Base-by-base conservation (phyloP, 257 asterid species). In the Leptodermis oblonga region DNA sequence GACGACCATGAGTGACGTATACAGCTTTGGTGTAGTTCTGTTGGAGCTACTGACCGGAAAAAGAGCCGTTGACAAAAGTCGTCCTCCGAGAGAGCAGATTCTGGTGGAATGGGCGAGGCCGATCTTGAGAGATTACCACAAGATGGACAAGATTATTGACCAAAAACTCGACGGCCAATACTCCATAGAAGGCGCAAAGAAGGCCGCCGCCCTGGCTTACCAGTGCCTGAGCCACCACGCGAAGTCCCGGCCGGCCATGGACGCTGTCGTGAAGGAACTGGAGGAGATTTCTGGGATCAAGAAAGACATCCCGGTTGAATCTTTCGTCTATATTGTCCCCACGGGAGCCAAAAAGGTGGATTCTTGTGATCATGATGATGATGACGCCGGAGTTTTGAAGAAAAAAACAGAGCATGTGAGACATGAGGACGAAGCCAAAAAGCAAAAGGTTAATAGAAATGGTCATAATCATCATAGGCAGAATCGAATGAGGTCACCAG, bases 81-180 rank as follows among this genome's bases (percentile, higher is more conserved):
- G 96, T 7, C 85, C 82, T 0, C 25, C 67, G 17, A 78, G 88
- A 73, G 90, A 86, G 76, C 90, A 86, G 17, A 82, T 67, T 69
- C 70, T 92, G 54, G 96, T 84, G 18, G 88, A 85, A 6, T 92
- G 98, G 98, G 91, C 90, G 6, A 90, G 82, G 51, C 97, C 96
- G 13, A 74, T 77, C 39, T 30, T 92, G 74, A 86, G 85, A 76
- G 96, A 92, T 68, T 70, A 81, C n/a, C 91, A 82, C 64, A 90
- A 79, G 66, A 79, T 85, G 2, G 87, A 87, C 33, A 72, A 77
- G 34, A 22, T 90, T 43, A 88, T 92, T 76, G 98, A 92, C 61
- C 80, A 84, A 15, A 84, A 83, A 17, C 95, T 92, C 23, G 96
- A 86, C 73, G 96, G 90, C 18, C 89, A 84, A 30, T 92, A 84